Base-by-base conservation (phyloP, 1,284 basidiomycete species). In the Fistulinella cinereoalba region DNA sequence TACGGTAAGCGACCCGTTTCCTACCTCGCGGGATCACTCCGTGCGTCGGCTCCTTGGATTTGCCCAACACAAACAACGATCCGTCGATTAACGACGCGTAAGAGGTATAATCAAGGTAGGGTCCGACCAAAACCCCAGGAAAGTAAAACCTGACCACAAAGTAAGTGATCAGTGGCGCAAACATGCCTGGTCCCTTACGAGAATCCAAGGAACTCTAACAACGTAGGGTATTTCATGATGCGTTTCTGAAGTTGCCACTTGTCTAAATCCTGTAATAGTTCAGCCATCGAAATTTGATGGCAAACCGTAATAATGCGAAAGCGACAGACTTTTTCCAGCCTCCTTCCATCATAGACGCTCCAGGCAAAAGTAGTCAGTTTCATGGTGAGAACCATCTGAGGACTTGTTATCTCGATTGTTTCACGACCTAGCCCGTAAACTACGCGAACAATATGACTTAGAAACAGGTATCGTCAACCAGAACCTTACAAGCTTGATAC, bases 331-430 rank as follows among this genome's bases (percentile, higher is more conserved):
- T 81, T 80, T 27, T 70, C 63, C n/a, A 80, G 77, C 37, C 86
- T 72, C 25, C 84, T 77, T 1, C 94, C 94, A 66, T 99, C 96
- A 67, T 83, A 85, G 9, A 95, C 87, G 62, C 95, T 96, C 96
- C 96, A 99, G 1, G 96, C 96, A 67, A 97, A 98, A 1, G 91
- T 93, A 16, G 91, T 92, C 41, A 97, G 75, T 66, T 97, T 97
- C 91, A 96, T 95, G 13, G 85, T 83, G 29, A 97, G 75, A 3
- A 97, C 91, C 93, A 97, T 97, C 62, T 95, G 92, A 25, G 88
- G 81, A 2, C 88, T 89, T 11, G 92, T 92, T 50, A 97, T 80
- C 58, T 96, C 91, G 50, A 94, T 76, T 0, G 81, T 83, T 53
- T 87, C 85, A 44, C 84, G 83, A 44, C 84, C 77, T 25, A 81